These are phyloP conservation scores for Colletotrichum navitas DNA, from an alignment of 2,329 filamentous ascomycete species.

Conservation along the genomic window DNA sequence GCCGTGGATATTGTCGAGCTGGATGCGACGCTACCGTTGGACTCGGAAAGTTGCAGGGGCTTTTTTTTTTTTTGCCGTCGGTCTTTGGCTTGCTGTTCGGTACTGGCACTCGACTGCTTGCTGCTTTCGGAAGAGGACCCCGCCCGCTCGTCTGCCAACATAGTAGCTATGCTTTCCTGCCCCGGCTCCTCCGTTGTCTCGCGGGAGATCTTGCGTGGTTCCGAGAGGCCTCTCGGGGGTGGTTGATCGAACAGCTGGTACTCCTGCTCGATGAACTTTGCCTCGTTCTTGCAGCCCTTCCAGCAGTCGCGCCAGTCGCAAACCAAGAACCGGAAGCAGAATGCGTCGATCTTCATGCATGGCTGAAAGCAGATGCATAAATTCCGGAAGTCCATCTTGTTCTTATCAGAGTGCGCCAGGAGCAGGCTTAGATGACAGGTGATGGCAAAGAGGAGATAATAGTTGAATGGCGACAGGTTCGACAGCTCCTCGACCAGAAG, in stretches of 20 bases:
- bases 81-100: conserved; percentile 49
- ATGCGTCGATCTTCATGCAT: conserved; percentile 94
- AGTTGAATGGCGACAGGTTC: conserved; percentile 95
- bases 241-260: conserved; percentile 71
- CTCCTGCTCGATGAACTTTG: conserved; percentile 79
- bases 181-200: conserved; percentile 36
- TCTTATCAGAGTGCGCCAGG: conserved; percentile 91
- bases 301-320: conserved; percentile 97
- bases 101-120: conserved; percentile 58
- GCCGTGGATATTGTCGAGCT: conserved; percentile 60
- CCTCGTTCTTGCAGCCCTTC: conserved; percentile 95
- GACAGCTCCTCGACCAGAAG: conserved; percentile 92
- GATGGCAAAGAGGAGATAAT: conserved; percentile 96
- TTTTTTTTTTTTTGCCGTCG: conserved; percentile 62
- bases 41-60: conserved; percentile 54
- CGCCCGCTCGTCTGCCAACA: conserved; percentile 46
- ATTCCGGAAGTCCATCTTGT: conserved; percentile 98
- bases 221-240: conserved; percentile 63
- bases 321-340: conserved; percentile 95
- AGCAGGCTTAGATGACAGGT: conserved; percentile 95
- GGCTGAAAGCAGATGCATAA: conserved; percentile 97
- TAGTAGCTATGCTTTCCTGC: conserved; percentile 45
- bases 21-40: conserved; percentile 59
- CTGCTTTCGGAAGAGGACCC: conserved; percentile 75
- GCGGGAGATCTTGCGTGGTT: conserved; percentile 47